Evolutionary conservation across 441 rosid species (phyloP), one percentile per base, ranked within the genome.

Genomic region (Erodium moschatum): DNA sequence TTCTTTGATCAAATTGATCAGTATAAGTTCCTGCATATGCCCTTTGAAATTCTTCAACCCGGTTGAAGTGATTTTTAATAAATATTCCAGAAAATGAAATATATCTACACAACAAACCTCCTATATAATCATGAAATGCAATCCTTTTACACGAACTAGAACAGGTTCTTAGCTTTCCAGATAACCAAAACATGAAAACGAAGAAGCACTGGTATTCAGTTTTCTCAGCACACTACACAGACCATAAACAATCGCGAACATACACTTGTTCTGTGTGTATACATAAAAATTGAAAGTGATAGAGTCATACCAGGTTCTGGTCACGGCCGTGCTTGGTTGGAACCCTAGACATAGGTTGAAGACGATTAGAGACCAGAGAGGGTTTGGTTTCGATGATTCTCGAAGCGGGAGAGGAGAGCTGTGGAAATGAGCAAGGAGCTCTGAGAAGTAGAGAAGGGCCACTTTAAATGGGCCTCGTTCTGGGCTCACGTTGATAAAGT

Each of bases 311-410:
- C 85, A 80, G 80, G 67, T 87, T 72, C 75, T 79, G 89, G 78
- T 86, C 92, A 19, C 84, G 88, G 15, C 81, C 84, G 76, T 90
- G 92, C 76, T 88, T 90, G 66, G 66, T 79, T 65, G 77, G 76
- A 16, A 62, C 67, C 50, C 71, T 63, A 73, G 90, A 81, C 91
- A 85, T 82, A 42, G 6, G 1, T 61, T 13, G 63, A 58, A 58
- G 63, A 58, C 19, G 63, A 11, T 19, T 29, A 58, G 16, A 24
- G 71, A 18, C 13, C 58, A 15, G 65, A 68, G 66, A 38, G 70
- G 6, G 68, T 8, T 35, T 12, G 7, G 67, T 11, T 12, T 15
- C 33, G 82, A 81, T 38, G 71, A 33, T 73, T 78, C 79, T 68
- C 69, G 81, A 78, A 33, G 64, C 5, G 13, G 64, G 64, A 20